A percentile compares a stretch with the other conserved stretches of the same genome.
Conservation (phyloP, 2,329 filamentous ascomycete genomes). For the Diaporthe sp. region DNA sequence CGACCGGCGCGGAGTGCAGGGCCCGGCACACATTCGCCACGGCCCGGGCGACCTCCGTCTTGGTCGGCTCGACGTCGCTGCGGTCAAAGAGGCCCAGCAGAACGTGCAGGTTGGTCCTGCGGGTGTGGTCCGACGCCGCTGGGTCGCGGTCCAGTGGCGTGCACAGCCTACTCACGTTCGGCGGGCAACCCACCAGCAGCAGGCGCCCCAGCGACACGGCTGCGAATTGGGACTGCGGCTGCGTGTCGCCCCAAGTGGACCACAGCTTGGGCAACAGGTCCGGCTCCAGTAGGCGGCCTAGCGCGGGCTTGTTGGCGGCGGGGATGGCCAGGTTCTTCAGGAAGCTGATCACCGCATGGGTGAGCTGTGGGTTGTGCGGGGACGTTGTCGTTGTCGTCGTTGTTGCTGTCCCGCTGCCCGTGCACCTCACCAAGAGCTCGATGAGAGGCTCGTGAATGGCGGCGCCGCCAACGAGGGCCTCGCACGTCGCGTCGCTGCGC, state of each 20-base stretch:
- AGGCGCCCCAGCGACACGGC: conserved; percentile 70
- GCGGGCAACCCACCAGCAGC: conserved; percentile 65
- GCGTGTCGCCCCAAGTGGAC: conserved; percentile 57
- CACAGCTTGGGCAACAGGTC: conserved; percentile 67
- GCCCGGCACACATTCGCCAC: conserved; percentile 67
- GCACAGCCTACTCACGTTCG: conserved; percentile 67
- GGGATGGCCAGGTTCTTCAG: conserved; percentile 76
- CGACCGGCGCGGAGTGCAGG: conserved; percentile 59
- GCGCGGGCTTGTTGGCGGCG: conserved; percentile 63
- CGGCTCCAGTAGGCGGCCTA: conserved; percentile 63
- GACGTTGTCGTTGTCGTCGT: not conserved
- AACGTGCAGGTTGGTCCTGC: conserved; percentile 52
- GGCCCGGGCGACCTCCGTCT: conserved; percentile 71
- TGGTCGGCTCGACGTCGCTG: conserved; percentile 67
- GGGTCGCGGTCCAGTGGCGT: conserved; percentile 50
- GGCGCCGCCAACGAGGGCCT: conserved; percentile 61
- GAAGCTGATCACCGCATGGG: conserved; percentile 71
- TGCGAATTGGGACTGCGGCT: conserved; percentile 71
- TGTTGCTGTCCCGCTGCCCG: conserved; percentile 47
- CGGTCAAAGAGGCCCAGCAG: conserved; percentile 57
- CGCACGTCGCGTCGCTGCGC: conserved; percentile 68
- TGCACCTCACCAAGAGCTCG: conserved; percentile 55
- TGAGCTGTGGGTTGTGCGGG: conserved; percentile 57
- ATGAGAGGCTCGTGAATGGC: conserved; percentile 61
- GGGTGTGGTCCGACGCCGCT: conserved; percentile 45